phyloP scores from a whole-genome alignment of 257 asterid genomes.

The Eustoma russellianum region DNA sequence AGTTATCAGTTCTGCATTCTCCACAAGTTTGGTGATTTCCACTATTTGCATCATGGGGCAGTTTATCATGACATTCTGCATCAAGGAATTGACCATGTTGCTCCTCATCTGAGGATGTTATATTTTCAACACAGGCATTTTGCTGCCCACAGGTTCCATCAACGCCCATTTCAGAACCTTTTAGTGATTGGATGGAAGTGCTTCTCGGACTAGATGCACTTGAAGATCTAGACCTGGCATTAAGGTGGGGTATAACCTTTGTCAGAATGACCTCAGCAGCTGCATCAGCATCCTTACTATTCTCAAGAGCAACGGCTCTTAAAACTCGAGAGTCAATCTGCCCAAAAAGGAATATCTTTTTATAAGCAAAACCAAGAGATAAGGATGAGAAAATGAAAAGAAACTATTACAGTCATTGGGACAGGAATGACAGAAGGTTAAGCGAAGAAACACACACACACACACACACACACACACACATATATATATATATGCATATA shows the following conservation, averaged over 20 bases:
- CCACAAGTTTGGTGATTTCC: slow-evolving; percentile 10
- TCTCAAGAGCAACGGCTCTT: slow-evolving; percentile 80
- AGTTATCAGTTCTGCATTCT: slow-evolving; percentile 12
- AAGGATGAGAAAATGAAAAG: neutral
- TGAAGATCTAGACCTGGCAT: slow-evolving; percentile 20
- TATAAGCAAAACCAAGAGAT: neutral
- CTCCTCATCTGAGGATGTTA: slow-evolving; percentile 17
- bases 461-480: too few relatives aligned
- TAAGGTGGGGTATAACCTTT: slow-evolving; percentile 58
- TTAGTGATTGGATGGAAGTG: slow-evolving; percentile 13
- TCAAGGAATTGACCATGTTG: slow-evolving; percentile 15
- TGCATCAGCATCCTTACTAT: slow-evolving; percentile 46
- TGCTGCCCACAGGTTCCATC: slow-evolving; percentile 5
- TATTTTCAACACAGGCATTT: slow-evolving; percentile 9
- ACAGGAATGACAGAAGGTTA: neutral
- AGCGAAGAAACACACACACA: neutral
- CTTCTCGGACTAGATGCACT: slow-evolving; percentile 19
- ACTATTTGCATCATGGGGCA: slow-evolving; percentile 18
- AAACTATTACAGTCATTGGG: neutral
- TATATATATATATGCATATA: too few relatives aligned
- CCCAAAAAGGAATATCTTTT: slow-evolving; percentile 4
- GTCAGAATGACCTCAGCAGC: slow-evolving; percentile 65
- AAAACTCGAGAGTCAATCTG: slow-evolving; percentile 74
- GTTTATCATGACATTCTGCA: slow-evolving; percentile 21
- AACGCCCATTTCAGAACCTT: slow-evolving; percentile 30